A percentile compares a stretch with the other conserved stretches of the same genome.
These are phyloP conservation scores for Kwoniella newhampshirensis DNA, from an alignment of 768 basidiomycete species.

Conservation along the genomic window DNA sequence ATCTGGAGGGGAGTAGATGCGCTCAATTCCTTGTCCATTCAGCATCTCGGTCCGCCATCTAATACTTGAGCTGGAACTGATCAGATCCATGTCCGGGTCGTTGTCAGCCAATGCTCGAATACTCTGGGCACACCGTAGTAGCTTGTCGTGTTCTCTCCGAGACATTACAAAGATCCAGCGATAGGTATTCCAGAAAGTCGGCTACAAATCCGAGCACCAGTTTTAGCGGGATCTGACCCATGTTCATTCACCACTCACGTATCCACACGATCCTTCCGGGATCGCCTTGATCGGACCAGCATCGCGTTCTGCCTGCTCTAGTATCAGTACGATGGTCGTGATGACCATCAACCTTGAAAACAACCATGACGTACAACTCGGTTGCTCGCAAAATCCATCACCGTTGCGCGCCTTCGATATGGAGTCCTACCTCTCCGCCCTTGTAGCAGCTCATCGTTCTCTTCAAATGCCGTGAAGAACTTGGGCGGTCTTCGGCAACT, in stretches of 20 bases:
- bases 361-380: slow-evolving; percentile 26
- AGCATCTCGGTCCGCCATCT: slow-evolving; percentile 20
- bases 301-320: slow-evolving; percentile 29
- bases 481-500: slow-evolving; percentile 42
- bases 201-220: slow-evolving; percentile 14
- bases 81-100: slow-evolving; percentile 37
- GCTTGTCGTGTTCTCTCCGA: background rate
- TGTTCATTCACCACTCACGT: slow-evolving; percentile 25
- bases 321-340: background rate
- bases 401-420: slow-evolving; percentile 37
- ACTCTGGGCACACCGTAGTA: slow-evolving; percentile 21
- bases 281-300: slow-evolving; percentile 40
- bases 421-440: background rate
- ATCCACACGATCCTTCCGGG: slow-evolving; percentile 42
- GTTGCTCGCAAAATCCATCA: slow-evolving; percentile 40
- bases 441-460: slow-evolving; percentile 14
- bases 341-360: background rate
- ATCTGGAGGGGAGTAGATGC: slow-evolving; percentile 23
- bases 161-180: slow-evolving; percentile 35
- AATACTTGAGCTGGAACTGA: slow-evolving; percentile 8
- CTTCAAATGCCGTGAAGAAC: slow-evolving; percentile 38
- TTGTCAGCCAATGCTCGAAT: slow-evolving; percentile 32
- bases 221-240: background rate
- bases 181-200: slow-evolving; percentile 45
- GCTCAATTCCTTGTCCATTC: background rate